Conservation (phyloP, 2,329 filamentous ascomycete genomes). For the Trichocomaceae sp. region DNA sequence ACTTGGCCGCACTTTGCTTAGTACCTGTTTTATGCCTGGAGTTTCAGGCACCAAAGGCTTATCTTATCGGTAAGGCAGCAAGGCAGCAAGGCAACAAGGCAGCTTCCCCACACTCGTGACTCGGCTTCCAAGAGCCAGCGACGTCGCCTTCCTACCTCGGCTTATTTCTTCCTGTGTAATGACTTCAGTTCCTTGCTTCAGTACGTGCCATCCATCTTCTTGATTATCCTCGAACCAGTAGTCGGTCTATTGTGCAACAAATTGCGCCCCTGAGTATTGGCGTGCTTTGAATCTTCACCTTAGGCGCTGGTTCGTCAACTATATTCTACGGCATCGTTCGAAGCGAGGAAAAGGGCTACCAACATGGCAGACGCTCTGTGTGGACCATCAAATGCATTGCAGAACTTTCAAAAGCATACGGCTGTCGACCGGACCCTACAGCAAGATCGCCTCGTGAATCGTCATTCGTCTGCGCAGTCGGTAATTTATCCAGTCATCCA, state of each 20-base stretch:
- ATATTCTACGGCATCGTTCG: neutral
- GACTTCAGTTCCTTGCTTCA: neutral
- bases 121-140: neutral
- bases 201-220: neutral
- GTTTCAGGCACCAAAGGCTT: slow-evolving; percentile 2
- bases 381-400: slow-evolving; percentile 68
- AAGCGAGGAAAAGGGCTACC: slow-evolving; percentile 5
- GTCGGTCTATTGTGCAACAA: neutral
- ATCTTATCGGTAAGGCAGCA: slow-evolving; percentile 13
- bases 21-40: neutral
- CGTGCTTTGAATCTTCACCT: neutral
- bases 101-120: neutral
- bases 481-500: slow-evolving; percentile 32
- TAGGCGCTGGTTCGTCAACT: neutral
- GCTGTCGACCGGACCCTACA: slow-evolving; percentile 63
- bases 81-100: slow-evolving; percentile 3
- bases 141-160: neutral
- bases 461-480: slow-evolving; percentile 47
- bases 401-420: slow-evolving; percentile 65
- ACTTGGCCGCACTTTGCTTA: slow-evolving; percentile 12
- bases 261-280: neutral
- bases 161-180: neutral
- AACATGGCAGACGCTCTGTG: slow-evolving; percentile 63
- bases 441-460: slow-evolving; percentile 59
- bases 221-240: neutral